Evolutionary conservation across 148 eudicot genomes (phyloP).

Genomic region (Agrostemma githago): DNA sequence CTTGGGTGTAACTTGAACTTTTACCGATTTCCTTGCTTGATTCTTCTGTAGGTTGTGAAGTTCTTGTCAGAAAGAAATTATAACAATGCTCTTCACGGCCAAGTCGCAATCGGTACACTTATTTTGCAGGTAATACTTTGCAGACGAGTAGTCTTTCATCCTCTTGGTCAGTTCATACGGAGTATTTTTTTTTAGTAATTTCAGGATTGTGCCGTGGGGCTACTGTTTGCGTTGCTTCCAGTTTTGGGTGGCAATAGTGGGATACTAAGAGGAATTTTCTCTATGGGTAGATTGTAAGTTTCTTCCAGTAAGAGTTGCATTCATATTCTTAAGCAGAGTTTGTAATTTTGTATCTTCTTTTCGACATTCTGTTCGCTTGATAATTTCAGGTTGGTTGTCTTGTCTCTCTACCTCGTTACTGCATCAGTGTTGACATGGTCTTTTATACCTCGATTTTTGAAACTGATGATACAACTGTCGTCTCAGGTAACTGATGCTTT

Average conservation of each 20-base stretch:
- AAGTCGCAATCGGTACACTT: constrained; percentile 95
- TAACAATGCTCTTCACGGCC: constrained; percentile 85
- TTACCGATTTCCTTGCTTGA: constrained; percentile 6
- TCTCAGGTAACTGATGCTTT: constrained; percentile 1
- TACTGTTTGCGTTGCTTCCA: constrained; percentile 94
- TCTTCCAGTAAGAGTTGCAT: constrained; percentile 8
- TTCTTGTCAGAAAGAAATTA: constrained; percentile 73
- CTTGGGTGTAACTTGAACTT: neutral
- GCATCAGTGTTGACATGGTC: constrained; percentile 86
- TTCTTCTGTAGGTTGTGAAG: constrained; percentile 64
- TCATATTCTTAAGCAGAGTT: neutral
- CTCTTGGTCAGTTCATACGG: neutral
- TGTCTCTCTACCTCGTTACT: constrained; percentile 60
- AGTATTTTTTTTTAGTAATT: constrained; percentile 26
- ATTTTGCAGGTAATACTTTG: constrained; percentile 71
- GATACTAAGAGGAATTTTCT: constrained; percentile 66
- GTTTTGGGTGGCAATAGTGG: constrained; percentile 94
- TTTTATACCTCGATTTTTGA: constrained; percentile 81
- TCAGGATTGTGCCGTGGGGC: constrained; percentile 99
- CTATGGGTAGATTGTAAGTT: constrained; percentile 91
- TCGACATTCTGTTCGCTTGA: constrained; percentile 3
- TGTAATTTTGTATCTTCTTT: neutral
- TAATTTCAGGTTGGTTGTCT: constrained; percentile 59
- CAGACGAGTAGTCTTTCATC: neutral
- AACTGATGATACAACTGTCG: constrained; percentile 56